These are phyloP conservation scores for Cucurbitaria berberidis DNA, from an alignment of 2,329 filamentous ascomycete species.

Conservation along the genomic window DNA sequence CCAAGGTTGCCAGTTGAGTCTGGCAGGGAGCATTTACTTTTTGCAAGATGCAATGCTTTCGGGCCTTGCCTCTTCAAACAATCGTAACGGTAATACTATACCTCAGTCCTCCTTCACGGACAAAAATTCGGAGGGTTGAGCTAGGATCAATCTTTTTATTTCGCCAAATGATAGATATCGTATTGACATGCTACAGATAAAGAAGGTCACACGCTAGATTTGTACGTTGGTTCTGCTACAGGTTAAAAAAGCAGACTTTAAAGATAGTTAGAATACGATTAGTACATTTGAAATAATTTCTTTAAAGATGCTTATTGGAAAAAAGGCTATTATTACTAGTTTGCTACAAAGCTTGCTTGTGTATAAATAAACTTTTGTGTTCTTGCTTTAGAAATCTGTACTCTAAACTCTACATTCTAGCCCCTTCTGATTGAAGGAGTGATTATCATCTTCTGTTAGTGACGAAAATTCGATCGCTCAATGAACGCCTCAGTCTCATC, in stretches of 20 bases:
- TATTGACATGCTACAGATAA: too few relatives aligned
- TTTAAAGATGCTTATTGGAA: background rate
- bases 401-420: background rate
- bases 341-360: background rate
- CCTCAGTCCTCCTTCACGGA: too few relatives aligned
- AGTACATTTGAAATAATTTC: background rate
- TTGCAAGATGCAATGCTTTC: background rate
- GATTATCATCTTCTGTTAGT: too few relatives aligned
- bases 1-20: slow-evolving; percentile 23
- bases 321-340: background rate
- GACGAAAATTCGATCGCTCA: background rate
- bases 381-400: background rate
- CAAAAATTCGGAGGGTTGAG: too few relatives aligned
- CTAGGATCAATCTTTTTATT: too few relatives aligned
- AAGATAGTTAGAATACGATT: background rate
- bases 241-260: background rate
- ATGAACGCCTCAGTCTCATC: background rate
- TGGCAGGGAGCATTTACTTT: slow-evolving; percentile 17
- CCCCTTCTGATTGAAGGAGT: background rate
- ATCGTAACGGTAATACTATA: too few relatives aligned
- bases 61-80: background rate
- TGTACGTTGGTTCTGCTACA: background rate
- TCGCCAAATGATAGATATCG: too few relatives aligned
- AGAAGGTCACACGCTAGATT: too few relatives aligned
- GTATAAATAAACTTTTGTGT: background rate